These are phyloP conservation scores for Populus alba DNA, from an alignment of 345 rosid species.

Conservation along the genomic window DNA sequence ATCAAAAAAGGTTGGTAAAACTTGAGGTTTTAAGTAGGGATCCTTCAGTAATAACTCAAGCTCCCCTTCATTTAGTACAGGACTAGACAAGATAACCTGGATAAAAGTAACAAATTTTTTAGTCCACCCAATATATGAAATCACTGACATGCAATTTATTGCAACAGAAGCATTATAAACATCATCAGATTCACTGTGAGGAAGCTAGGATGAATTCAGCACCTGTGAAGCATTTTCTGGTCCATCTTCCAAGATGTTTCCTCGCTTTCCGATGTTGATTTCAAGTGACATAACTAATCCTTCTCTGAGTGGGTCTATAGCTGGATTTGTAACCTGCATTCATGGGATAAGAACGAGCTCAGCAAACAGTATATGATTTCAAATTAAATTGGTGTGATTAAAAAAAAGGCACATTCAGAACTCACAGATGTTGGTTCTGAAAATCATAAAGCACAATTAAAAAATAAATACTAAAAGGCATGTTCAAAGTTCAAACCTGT, in stretches of 20 bases:
- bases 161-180: conserved; percentile 3
- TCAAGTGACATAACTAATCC: conserved; percentile 99
- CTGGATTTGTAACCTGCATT: conserved; percentile 92
- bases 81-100: conserved; percentile 80
- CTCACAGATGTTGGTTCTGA: not conserved
- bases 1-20: conserved; percentile 76
- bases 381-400: not conserved
- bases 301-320: conserved; percentile 97
- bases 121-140: conserved; percentile 10
- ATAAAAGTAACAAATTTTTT: conserved; percentile 12
- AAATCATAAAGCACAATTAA: not conserved
- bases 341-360: conserved; percentile 10
- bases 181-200: conserved; percentile 5
- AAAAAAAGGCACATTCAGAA: not conserved
- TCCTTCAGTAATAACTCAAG: conserved; percentile 78
- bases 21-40: conserved; percentile 56
- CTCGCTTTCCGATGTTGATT: conserved; percentile 86
- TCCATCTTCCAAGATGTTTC: conserved; percentile 87
- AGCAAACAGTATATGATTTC: not conserved
- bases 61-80: conserved; percentile 87
- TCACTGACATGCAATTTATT: not conserved
- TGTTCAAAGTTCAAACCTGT: conserved; percentile 54
- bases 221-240: conserved; percentile 98
- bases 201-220: conserved; percentile 15
- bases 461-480: conserved; percentile 5